These are phyloP conservation scores for Andrographis paniculata DNA, from an alignment of 305 asterid species.

Conservation along the genomic window DNA sequence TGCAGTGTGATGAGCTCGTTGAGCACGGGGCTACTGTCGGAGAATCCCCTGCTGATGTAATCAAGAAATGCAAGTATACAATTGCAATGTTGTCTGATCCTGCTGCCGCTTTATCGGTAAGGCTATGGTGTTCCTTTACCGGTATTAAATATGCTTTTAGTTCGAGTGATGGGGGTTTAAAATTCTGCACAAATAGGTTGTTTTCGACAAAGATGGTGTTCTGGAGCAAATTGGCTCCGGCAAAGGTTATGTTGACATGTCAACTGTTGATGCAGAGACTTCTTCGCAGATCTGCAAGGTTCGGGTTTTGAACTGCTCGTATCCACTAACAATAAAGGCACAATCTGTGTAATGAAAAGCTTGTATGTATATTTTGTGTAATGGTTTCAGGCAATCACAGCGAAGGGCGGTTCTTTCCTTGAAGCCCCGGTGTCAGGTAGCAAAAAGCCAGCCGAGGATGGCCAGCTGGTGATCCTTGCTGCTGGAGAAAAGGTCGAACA, in stretches of 20 bases:
- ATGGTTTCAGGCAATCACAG: conserved; percentile 59
- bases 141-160: background rate
- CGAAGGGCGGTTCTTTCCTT: conserved; percentile 74
- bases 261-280: conserved; percentile 95
- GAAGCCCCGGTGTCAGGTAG: conserved; percentile 99
- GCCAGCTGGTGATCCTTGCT: conserved; percentile 89
- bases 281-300: conserved; percentile 86
- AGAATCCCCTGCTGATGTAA: conserved; percentile 78
- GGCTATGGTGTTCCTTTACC: background rate
- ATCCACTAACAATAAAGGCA: background rate
- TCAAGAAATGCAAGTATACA: conserved; percentile 91
- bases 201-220: conserved; percentile 72
- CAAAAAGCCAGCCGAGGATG: conserved; percentile 99
- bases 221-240: conserved; percentile 71
- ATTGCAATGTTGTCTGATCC: conserved; percentile 95
- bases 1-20: conserved; percentile 88
- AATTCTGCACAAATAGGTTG: conserved; percentile 47
- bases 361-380: background rate
- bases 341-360: background rate
- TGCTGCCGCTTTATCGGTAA: conserved; percentile 82
- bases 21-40: conserved; percentile 80
- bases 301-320: conserved; percentile 10
- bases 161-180: conserved; percentile 9
- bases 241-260: conserved; percentile 93
- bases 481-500: conserved; percentile 81